phyloP scores from a whole-genome alignment of 306 rosid species.

The Acacia melanoxylon region DNA sequence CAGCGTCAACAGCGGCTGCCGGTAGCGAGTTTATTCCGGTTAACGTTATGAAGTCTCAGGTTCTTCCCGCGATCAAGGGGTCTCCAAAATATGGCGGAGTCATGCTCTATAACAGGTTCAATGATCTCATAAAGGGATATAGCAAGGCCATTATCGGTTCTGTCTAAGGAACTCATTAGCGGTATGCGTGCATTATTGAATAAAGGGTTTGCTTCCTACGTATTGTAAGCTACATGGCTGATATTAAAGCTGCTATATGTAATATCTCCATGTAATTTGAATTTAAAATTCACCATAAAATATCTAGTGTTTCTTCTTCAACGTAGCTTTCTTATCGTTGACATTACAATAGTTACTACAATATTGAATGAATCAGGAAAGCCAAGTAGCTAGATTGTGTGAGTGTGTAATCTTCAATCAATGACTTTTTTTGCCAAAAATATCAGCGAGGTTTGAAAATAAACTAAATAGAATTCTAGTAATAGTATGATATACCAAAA shows the following conservation, averaged over 20 bases:
- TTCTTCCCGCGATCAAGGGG: conserved; percentile 54
- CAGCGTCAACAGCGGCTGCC: conserved; percentile 60
- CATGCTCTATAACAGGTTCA: conserved; percentile 57
- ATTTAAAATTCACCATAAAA: neutral
- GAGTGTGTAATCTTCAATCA: neutral
- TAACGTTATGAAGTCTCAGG: conserved; percentile 43
- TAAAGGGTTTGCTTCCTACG: conserved; percentile 28
- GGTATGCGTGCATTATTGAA: neutral
- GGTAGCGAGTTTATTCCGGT: conserved; percentile 55
- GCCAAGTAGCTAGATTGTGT: too few relatives aligned
- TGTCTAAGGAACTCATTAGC: neutral
- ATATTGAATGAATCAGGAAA: neutral
- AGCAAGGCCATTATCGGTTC: conserved; percentile 35
- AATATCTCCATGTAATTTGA: neutral
- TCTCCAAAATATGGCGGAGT: conserved; percentile 63
- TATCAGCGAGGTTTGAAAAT: too few relatives aligned
- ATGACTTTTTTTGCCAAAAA: neutral
- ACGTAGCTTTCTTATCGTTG: neutral
- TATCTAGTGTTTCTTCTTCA: neutral
- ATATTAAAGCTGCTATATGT: neutral
- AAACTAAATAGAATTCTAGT: too few relatives aligned
- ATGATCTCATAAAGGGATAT: conserved; percentile 27
- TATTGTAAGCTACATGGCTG: neutral
- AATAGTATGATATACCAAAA: too few relatives aligned
- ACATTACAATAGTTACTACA: neutral